Evolutionary conservation across 768 basidiomycete genomes (phyloP).

Genomic region (Xerocomellus amylosporus): DNA sequence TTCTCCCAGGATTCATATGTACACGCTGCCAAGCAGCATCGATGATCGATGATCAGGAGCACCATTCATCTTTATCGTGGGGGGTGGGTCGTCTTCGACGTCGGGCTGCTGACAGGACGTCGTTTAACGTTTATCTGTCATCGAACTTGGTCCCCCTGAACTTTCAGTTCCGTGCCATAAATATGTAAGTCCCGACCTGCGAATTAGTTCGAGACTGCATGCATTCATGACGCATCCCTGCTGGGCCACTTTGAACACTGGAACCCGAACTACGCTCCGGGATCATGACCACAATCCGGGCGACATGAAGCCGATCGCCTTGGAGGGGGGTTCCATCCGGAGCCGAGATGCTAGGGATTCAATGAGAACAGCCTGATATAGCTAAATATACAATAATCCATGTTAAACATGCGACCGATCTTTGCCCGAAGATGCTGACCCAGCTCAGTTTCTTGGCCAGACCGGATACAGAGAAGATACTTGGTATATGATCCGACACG

Average conservation of each 20-base stretch:
- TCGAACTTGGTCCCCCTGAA: neutral
- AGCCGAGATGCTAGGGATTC: neutral
- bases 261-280: neutral
- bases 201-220: neutral
- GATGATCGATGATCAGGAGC: slow-evolving; percentile 6
- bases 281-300: neutral
- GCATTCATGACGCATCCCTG: neutral
- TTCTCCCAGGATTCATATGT: neutral
- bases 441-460: neutral
- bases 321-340: neutral
- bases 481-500: neutral
- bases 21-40: neutral
- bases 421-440: neutral
- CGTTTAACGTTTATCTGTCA: neutral
- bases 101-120: neutral
- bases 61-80: neutral
- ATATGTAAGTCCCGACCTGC: neutral
- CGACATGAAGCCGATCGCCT: neutral
- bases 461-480: neutral
- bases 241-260: neutral
- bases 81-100: neutral
- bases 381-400: slow-evolving; percentile 1
- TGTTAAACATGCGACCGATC: neutral
- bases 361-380: neutral
- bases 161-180: neutral